Conservation (phyloP, 345 rosid species). For the Clarkia xantiana region DNA sequence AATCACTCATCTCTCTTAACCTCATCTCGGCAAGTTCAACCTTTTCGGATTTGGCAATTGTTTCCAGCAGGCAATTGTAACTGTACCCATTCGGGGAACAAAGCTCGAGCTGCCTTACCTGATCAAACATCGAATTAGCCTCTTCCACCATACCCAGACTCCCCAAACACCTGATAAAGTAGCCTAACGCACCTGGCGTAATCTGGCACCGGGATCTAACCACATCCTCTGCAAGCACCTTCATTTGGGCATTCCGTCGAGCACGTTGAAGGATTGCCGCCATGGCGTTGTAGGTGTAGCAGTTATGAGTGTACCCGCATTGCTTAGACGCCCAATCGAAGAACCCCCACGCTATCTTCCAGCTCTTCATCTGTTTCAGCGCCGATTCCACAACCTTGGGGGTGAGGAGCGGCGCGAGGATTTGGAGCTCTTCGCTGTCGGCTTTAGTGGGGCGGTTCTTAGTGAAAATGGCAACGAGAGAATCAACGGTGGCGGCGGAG, state of each 20-base stretch:
- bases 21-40: slow-evolving; percentile 47
- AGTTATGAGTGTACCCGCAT: slow-evolving; percentile 41
- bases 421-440: slow-evolving; percentile 28
- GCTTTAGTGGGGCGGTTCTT: slow-evolving; percentile 25
- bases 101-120: slow-evolving; percentile 32
- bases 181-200: slow-evolving; percentile 76
- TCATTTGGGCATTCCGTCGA: slow-evolving; percentile 77
- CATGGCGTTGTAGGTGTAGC: slow-evolving; percentile 75
- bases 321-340: slow-evolving; percentile 61
- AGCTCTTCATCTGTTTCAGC: slow-evolving; percentile 30
- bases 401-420: slow-evolving; percentile 41
- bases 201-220: slow-evolving; percentile 39
- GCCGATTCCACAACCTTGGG: slow-evolving; percentile 55
- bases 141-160: slow-evolving; percentile 47
- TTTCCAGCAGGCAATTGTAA: slow-evolving; percentile 76
- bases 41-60: slow-evolving; percentile 36
- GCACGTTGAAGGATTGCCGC: slow-evolving; percentile 76
- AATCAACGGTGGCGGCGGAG: slow-evolving; percentile 16
- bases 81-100: slow-evolving; percentile 55
- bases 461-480: slow-evolving; percentile 42
- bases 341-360: slow-evolving; percentile 44
- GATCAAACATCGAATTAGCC: slow-evolving; percentile 58
- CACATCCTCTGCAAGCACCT: slow-evolving; percentile 27
- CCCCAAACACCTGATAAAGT: slow-evolving; percentile 64
- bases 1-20: slow-evolving; percentile 49